Conservation (phyloP, 768 basidiomycete genomes). For the Gloeophyllum trabeum region DNA sequence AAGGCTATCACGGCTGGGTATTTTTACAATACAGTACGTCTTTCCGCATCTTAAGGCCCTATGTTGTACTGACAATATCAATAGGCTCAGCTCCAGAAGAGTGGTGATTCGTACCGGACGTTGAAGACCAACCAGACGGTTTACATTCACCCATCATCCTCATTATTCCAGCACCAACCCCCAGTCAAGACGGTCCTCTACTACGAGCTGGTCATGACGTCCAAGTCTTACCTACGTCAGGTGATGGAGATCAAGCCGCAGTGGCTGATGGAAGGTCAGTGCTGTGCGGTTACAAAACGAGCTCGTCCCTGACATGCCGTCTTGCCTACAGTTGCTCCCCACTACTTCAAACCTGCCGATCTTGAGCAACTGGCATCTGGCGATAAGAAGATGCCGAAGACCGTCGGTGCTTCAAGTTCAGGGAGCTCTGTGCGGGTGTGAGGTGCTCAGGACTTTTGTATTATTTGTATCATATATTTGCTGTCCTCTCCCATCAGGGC, state of each 20-base stretch:
- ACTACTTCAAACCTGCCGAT: conserved; percentile 87
- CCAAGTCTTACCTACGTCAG: conserved; percentile 95
- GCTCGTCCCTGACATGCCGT: not conserved
- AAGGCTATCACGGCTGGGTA: conserved; percentile 94
- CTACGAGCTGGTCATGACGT: conserved; percentile 96
- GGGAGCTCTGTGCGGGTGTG: too few species aligned
- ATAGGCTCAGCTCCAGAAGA: conserved; percentile 86
- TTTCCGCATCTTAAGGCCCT: conserved; percentile 1
- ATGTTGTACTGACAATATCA: not conserved
- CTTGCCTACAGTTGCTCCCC: conserved; percentile 66
- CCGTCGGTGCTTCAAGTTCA: conserved; percentile 23
- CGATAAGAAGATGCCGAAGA: conserved; percentile 94
- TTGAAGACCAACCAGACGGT: conserved; percentile 95
- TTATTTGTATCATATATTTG: too few species aligned
- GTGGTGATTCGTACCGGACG: conserved; percentile 94
- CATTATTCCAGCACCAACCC: conserved; percentile 91
- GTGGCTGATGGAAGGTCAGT: conserved; percentile 85
- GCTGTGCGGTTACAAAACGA: conserved; percentile 1
- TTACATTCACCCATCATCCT: conserved; percentile 92
- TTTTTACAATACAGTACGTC: conserved; percentile 83
- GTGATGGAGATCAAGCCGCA: conserved; percentile 96
- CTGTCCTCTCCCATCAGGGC: too few species aligned
- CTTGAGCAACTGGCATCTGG: conserved; percentile 69
- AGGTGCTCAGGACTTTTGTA: too few species aligned
- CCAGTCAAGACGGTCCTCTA: conserved; percentile 86